Evolutionary conservation across 2,329 filamentous ascomycete genomes (phyloP).

Genomic region (Alternaria brassicae): DNA sequence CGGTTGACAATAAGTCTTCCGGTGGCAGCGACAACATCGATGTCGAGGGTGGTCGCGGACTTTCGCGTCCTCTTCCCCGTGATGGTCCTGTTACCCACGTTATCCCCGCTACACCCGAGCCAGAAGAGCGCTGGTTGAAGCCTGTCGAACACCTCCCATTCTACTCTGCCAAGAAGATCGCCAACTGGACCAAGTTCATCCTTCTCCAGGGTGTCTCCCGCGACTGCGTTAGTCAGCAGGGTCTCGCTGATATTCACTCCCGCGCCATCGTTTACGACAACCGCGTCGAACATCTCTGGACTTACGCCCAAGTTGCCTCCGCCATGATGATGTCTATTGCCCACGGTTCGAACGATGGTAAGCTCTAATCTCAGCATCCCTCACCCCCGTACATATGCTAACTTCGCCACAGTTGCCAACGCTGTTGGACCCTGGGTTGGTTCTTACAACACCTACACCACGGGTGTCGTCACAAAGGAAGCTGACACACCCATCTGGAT

Average conservation of each 20-base stretch:
- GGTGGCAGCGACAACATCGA: conserved; percentile 7
- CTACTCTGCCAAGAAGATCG: conserved; percentile 39
- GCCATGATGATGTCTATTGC: conserved; percentile 77
- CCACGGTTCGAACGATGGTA: conserved; percentile 69
- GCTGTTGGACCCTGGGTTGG: conserved; percentile 64
- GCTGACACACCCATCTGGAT: conserved; percentile 67
- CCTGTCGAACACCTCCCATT: conserved; percentile 46
- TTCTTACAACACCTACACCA: conserved; percentile 67
- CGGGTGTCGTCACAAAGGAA: conserved; percentile 55
- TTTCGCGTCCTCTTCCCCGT: conserved; percentile 9
- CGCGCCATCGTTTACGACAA: conserved; percentile 56
- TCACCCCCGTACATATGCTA: not conserved
- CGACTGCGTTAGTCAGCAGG: conserved; percentile 46
- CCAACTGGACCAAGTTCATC: conserved; percentile 53
- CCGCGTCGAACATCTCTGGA: conserved; percentile 58
- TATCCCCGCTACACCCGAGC: conserved; percentile 31
- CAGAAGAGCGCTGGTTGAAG: conserved; percentile 42
- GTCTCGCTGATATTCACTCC: conserved; percentile 50
- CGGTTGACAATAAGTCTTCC: conserved; percentile 8
- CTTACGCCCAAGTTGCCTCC: conserved; percentile 53
- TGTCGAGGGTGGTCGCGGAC: conserved; percentile 10
- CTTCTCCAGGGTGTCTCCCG: conserved; percentile 55
- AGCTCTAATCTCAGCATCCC: not conserved
- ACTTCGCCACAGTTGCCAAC: conserved; percentile 57
- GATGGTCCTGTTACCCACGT: conserved; percentile 9